Conservation (phyloP, 768 basidiomycete species). For the Mycena crocata region DNA sequence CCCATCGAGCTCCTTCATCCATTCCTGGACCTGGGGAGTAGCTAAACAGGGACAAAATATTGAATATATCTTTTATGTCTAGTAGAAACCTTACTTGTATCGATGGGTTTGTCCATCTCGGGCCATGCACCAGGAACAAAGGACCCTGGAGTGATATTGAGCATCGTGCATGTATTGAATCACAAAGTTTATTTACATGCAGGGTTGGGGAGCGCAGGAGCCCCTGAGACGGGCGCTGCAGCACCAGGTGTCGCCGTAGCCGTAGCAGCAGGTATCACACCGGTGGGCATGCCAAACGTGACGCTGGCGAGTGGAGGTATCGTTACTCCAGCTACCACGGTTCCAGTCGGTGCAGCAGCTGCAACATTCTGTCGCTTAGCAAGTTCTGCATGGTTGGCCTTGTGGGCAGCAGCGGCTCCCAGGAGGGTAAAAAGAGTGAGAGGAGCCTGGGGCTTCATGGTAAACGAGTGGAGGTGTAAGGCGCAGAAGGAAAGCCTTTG, state of each 20-base stretch:
- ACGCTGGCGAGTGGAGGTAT: slow-evolving; percentile 72
- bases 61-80: slow-evolving; percentile 1
- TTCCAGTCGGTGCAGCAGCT: slow-evolving; percentile 7
- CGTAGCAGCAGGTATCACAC: slow-evolving; percentile 59
- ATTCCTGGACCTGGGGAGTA: slow-evolving; percentile 71
- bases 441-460: slow-evolving; percentile 60
- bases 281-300: slow-evolving; percentile 71
- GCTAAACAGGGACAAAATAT: slow-evolving; percentile 35
- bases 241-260: slow-evolving; percentile 70
- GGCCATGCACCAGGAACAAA: slow-evolving; percentile 20
- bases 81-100: slow-evolving; percentile 21
- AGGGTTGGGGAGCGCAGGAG: slow-evolving; percentile 71
- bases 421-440: slow-evolving; percentile 59
- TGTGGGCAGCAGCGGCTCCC: slow-evolving; percentile 50
- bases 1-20: slow-evolving; percentile 84
- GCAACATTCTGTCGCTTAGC: slow-evolving; percentile 34
- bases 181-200: slow-evolving; percentile 55
- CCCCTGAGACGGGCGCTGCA: slow-evolving; percentile 71
- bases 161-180: neutral
- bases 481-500: neutral
- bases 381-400: slow-evolving; percentile 39
- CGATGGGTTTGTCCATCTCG: slow-evolving; percentile 26
- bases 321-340: slow-evolving; percentile 43
- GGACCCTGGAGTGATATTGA: slow-evolving; percentile 9
- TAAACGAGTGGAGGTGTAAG: slow-evolving; percentile 19